Evolutionary conservation across 2,329 filamentous ascomycete species (phyloP), one percentile per base, ranked within the genome.

Genomic region (Neurospora crassa): DNA sequence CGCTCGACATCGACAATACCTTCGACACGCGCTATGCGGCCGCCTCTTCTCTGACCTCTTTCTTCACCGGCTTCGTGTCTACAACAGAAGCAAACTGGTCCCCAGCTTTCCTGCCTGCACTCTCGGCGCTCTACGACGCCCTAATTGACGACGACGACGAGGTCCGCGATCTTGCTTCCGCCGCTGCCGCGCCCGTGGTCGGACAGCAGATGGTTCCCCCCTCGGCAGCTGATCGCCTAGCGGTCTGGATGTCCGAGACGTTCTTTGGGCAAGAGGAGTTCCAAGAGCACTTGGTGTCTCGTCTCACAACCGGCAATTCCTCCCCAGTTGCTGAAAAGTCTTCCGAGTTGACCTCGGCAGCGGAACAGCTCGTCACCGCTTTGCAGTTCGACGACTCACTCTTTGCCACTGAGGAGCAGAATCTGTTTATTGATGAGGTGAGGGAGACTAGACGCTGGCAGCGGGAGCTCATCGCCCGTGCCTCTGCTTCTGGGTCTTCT

Each of bases 131-230:
- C 1, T 94, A 96, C 79, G 90, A 93, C 78, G 84, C 89, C 67
- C 85, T 97, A 5, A 92, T 92, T 77, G 96, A 98, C 78, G 95
- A 98, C 78, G 95, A 98, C 78, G 93, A 97, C 76, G 94, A 97
- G 71, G 87, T 97, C 74, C 89, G 95, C 67, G 87, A 90, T 42
- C 79, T 87, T 0, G 91, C 90, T 8, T 87, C 90, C 2, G 72
- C 76, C 0, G 84, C 87, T 1, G 83, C 85, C 0, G 78, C 80
- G 5, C 78, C 77, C 29, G 79, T 92, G 34, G 75, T 90, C 8
- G 81, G 79, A 18, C 53, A 40, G 8, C 74, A 79, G 24, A 80
- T 87, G 45, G 82, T 85, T 11, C 82, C 84, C 42, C 80, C 86
- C 42, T 83, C 86, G 73, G 84, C 86, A 2, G 82, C 83, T 10